Conservation (phyloP, 1,284 basidiomycete genomes). For the Sanghuangporus weigelae region DNA sequence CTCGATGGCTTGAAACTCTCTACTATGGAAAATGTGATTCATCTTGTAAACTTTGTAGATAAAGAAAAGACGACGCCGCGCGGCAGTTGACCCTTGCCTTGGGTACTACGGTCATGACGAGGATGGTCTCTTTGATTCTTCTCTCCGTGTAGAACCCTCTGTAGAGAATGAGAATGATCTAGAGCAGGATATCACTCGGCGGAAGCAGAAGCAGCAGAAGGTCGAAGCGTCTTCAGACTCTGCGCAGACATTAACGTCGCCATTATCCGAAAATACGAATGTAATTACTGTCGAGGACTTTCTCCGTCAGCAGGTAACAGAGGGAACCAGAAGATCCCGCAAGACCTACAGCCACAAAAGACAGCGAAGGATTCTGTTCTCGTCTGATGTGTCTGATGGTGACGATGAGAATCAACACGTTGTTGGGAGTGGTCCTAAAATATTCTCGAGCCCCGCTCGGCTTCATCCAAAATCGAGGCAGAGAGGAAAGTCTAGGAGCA, state of each 20-base stretch:
- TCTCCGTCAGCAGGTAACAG: conserved; percentile 4
- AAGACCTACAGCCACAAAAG: conserved; percentile 6
- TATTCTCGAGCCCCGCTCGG: not conserved
- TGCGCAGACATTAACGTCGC: conserved; percentile 2
- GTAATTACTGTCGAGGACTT: conserved; percentile 14
- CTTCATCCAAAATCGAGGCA: not conserved
- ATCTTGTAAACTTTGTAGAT: not conserved
- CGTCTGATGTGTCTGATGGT: not conserved
- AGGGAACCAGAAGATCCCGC: not conserved
- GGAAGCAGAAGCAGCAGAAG: not conserved
- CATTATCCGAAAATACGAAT: not conserved
- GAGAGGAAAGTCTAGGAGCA: not conserved
- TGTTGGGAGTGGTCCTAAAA: not conserved
- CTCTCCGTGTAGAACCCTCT: not conserved
- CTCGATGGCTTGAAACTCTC: not conserved
- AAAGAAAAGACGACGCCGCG: conserved; percentile 4
- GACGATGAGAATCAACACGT: not conserved
- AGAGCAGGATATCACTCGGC: not conserved
- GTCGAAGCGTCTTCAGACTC: conserved; percentile 2
- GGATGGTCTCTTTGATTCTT: not conserved
- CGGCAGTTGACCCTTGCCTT: conserved; percentile 10
- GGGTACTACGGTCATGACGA: conserved; percentile 2
- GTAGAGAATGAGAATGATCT: not conserved
- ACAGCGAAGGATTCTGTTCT: not conserved
- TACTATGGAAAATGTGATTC: not conserved